Evolutionary conservation across 2,329 filamentous ascomycete genomes (phyloP), one percentile per base, ranked within the genome.

Genomic region (Elsinoe fawcettii): DNA sequence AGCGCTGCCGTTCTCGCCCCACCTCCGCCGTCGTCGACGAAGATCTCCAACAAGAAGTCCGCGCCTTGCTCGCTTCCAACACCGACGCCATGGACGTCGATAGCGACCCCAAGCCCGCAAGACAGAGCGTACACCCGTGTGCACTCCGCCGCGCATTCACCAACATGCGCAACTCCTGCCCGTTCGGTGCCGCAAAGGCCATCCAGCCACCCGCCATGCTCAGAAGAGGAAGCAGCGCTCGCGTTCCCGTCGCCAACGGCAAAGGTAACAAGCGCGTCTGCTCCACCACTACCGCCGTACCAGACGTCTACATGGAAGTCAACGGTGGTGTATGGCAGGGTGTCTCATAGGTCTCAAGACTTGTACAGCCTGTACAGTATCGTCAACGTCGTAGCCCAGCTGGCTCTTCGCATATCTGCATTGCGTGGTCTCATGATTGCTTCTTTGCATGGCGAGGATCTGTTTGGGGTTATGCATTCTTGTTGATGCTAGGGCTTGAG

Each of bases 1-100:
- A 70, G 61, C 67, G 67, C 49, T 63, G 62, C 51, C 63, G 68
- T 25, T 59, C 65, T n/a, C 61, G 63, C 16, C 66, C 65, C 34
- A 61, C 65, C 22, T 63, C 66, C 37, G 64, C 67, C 57, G 65
- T 64, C 23, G 65, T 27, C 36, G 54, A 56, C 44, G 20, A 43
- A 14, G 36, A 67, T 46, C 64, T 70, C 55, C 67, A 69, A 59
- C 65, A 69, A 61, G 67, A 70, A 61, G 66, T 69, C 11, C 68
- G 67, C 36, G 62, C 66, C 44, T 58, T 66, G 51, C 63, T 69
- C 37, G 64, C 67, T 20, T 59, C 62, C 9, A 64, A 65, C 37
- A 61, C 63, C 39, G 59, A 61, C 14, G 56, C 62, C 30, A 63
- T 64, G 58, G 65, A 67, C 36, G 58, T 66, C 36, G 64, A 65